Percentiles rank a stretch among this genome's conserved stretches.
Conservation (phyloP, 208 protist species). For the Acanthamoeba triangularis region DNA sequence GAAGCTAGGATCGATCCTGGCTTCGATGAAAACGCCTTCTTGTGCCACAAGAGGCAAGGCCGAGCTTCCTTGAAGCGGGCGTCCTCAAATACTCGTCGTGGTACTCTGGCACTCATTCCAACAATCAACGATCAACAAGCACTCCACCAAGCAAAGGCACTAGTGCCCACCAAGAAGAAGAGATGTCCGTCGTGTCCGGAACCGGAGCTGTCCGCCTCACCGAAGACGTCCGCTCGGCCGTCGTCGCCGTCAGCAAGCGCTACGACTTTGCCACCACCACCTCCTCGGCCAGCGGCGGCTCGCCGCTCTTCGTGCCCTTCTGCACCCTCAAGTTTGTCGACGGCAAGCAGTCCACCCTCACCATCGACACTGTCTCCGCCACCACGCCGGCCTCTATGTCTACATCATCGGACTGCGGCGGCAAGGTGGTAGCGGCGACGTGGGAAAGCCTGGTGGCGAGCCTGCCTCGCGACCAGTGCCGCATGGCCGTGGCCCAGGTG, state of each 20-base stretch:
- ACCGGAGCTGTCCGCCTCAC: not conserved
- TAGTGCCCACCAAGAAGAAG: too few species aligned
- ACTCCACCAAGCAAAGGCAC: too few species aligned
- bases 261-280: not conserved
- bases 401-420: not conserved
- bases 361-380: not conserved
- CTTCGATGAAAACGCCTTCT: too few species aligned
- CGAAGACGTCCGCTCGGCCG: not conserved
- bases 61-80: too few species aligned
- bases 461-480: conserved; percentile 29
- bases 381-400: too few species aligned
- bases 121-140: too few species aligned
- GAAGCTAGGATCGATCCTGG: too few species aligned
- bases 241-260: not conserved
- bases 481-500: conserved; percentile 23
- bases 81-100: too few species aligned
- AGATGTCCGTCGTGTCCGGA: not conserved
- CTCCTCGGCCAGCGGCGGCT: not conserved
- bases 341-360: not conserved
- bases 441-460: not conserved
- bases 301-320: conserved; percentile 10
- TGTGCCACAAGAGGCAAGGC: too few species aligned
- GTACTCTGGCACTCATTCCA: too few species aligned
- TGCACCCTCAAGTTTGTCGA: not conserved
- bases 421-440: not conserved